Base-by-base conservation (phyloP, 1,139 yeast species). In the Pichia sp. region DNA sequence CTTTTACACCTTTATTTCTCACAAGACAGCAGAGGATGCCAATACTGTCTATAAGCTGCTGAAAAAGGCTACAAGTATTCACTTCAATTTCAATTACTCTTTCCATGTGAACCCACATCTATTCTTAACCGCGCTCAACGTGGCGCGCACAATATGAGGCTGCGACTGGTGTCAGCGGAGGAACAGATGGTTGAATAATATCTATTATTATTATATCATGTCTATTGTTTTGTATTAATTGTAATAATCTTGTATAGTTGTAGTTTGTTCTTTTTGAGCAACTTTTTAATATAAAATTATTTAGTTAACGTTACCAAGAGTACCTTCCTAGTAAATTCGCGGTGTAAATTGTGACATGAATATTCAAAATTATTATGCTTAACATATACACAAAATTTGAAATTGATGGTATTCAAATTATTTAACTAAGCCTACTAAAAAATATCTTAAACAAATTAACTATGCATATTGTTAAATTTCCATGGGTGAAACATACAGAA, bases 391-490 rank as follows among this genome's bases (percentile, higher is more conserved):
- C 13, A 30, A 11, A 30, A 10, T 10, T 30, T 22, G 25, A 22
- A 3, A 3, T 4, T 22, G 25, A 22, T 22, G 25, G 25, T 22
- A 22, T 22, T 22, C 4, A 22, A 22, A 22, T 4, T 22, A 22
- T 3, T 22, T 22, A 22, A 22, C 25, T 22, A 22, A 14, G 14
- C 18, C 10, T 34, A n/a, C 38, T 7, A n/a, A 7, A n/a, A 34
- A n/a, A 34, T n/a, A 34, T 11, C 38, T 19, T 6, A 14, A 34
- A 14, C 36, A 11, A 19, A 14, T 11, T 22, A 42, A 34, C 41
- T 31, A 88, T 88, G 96, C 84, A 81, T 64, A 76, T 88, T 33
- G 69, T 87, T 25, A 88, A 87, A 70, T 83, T 88, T 36, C 93
- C 96, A 46, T 89, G 96, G 96, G 76, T 89, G 57, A 80, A 80